A percentile compares a stretch with the other conserved stretches of the same genome.
phyloP scores from a whole-genome alignment of 192 early-diverging fungal species.

The Dimargaris xerosporica region DNA sequence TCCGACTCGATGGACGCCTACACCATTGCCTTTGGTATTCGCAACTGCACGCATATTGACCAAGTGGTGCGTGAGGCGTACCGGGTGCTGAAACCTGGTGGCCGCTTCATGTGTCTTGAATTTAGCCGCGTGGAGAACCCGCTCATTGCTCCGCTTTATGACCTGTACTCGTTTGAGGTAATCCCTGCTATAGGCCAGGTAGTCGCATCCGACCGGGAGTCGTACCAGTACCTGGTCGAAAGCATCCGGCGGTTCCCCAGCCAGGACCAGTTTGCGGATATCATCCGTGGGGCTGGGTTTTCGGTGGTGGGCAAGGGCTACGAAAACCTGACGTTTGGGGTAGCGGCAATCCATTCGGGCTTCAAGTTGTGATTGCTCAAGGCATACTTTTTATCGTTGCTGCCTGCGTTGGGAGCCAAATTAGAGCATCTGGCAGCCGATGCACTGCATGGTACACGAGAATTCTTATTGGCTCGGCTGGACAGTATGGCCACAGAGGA shows the following conservation, averaged over 20 bases:
- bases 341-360: slow-evolving; percentile 89
- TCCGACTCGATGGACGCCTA: slow-evolving; percentile 78
- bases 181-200: slow-evolving; percentile 79
- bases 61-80: slow-evolving; percentile 76
- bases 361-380: slow-evolving; percentile 58
- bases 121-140: slow-evolving; percentile 85
- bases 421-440: no score
- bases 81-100: slow-evolving; percentile 88
- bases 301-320: slow-evolving; percentile 74
- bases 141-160: slow-evolving; percentile 68
- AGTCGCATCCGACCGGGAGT: slow-evolving; percentile 75
- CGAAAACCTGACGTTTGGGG: slow-evolving; percentile 94
- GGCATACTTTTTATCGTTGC: not conserved
- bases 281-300: slow-evolving; percentile 85
- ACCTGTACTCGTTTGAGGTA: slow-evolving; percentile 85
- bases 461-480: no score
- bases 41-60: slow-evolving; percentile 91
- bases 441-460: no score
- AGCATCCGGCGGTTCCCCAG: slow-evolving; percentile 86
- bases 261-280: slow-evolving; percentile 77
- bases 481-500: no score
- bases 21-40: slow-evolving; percentile 96
- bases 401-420: no score
- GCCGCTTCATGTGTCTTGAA: slow-evolving; percentile 91
- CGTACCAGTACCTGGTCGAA: slow-evolving; percentile 97